Percentiles rank a stretch among this genome's conserved stretches.
phyloP scores from a whole-genome alignment of 139 green algal species.

The Coccomyxa sp. region DNA sequence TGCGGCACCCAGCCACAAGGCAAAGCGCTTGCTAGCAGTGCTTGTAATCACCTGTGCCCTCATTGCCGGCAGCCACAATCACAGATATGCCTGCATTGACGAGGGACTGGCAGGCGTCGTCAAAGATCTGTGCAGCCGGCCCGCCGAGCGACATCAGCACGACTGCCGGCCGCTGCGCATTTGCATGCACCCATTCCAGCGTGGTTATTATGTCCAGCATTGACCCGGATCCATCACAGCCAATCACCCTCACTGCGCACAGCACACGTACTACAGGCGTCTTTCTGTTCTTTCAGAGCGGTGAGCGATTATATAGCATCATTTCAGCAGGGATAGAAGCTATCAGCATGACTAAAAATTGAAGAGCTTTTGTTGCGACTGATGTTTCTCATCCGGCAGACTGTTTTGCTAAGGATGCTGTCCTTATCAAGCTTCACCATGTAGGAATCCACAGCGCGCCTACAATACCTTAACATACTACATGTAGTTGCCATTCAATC shows the following conservation, averaged over 20 bases:
- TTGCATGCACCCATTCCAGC: constrained; percentile 45
- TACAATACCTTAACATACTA: not conserved
- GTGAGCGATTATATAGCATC: too few species aligned
- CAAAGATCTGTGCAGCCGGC: constrained; percentile 31
- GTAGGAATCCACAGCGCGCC: not conserved
- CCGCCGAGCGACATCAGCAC: constrained; percentile 59
- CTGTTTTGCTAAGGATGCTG: too few species aligned
- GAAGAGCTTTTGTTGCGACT: too few species aligned
- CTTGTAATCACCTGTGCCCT: constrained; percentile 22
- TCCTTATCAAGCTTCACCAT: too few species aligned
- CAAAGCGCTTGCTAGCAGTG: not conserved
- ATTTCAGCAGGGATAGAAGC: too few species aligned
- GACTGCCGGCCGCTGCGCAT: constrained; percentile 42
- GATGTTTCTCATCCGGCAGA: too few species aligned
- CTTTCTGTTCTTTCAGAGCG: too few species aligned
- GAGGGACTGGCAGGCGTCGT: constrained; percentile 48
- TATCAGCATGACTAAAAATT: too few species aligned
- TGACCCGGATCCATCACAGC: constrained; percentile 14
- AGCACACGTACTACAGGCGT: constrained; percentile 7
- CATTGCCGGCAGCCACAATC: constrained; percentile 50
- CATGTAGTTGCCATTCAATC: too few species aligned
- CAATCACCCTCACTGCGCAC: constrained; percentile 32
- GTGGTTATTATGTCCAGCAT: constrained; percentile 2
- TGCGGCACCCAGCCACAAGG: not conserved
- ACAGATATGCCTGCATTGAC: constrained; percentile 33